phyloP scores from a whole-genome alignment of 805 yeast species.

The Ogataea trehaloabstinens region DNA sequence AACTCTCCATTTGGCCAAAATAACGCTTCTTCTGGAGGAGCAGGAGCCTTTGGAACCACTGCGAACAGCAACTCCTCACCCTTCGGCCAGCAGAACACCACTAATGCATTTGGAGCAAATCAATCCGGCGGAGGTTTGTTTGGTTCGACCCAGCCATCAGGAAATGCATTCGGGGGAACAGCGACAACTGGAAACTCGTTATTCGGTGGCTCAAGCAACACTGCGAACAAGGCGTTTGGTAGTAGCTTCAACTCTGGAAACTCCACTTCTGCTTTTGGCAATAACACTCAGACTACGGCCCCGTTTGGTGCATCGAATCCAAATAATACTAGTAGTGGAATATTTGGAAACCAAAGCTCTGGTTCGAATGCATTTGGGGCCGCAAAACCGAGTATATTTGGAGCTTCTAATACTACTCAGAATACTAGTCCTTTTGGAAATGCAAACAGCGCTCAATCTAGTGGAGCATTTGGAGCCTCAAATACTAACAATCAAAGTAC shows the following conservation, averaged over 20 bases:
- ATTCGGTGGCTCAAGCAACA: background rate
- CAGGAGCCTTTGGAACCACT: slow-evolving; percentile 29
- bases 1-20: slow-evolving; percentile 21
- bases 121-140: slow-evolving; percentile 27
- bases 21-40: slow-evolving; percentile 13
- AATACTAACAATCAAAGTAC: slow-evolving; percentile 31
- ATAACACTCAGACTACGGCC: background rate
- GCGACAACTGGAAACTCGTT: background rate
- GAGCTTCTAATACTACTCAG: slow-evolving; percentile 11
- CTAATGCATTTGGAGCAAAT: slow-evolving; percentile 32
- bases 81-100: slow-evolving; percentile 37
- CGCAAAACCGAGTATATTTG: slow-evolving; percentile 14
- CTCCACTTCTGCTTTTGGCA: slow-evolving; percentile 16
- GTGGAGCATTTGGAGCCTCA: slow-evolving; percentile 33
- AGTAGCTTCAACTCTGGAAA: slow-evolving; percentile 28
- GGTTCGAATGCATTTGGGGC: slow-evolving; percentile 3
- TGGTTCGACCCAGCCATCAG: slow-evolving; percentile 15
- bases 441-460: slow-evolving; percentile 15
- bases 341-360: slow-evolving; percentile 7
- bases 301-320: slow-evolving; percentile 1
- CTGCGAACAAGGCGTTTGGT: slow-evolving; percentile 24
- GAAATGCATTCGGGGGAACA: slow-evolving; percentile 21
- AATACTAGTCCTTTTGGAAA: slow-evolving; percentile 27
- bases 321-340: slow-evolving; percentile 9
- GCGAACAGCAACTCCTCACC: slow-evolving; percentile 29